Conservation (phyloP, 352 stramenopile species). For the Phytophthora boehmeriae region DNA sequence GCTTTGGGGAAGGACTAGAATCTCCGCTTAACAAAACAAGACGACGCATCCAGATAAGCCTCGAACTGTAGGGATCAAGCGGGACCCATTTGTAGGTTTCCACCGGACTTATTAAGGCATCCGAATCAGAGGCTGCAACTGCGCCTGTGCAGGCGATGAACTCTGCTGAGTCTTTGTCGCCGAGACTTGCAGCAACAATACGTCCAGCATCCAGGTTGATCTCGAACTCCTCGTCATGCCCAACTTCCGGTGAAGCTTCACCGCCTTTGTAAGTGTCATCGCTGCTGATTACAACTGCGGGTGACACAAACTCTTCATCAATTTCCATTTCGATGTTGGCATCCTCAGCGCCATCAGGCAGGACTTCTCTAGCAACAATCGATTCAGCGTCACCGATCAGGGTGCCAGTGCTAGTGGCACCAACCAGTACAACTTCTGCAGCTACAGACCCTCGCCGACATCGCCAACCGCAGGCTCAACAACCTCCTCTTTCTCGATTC, state of each 20-base stretch:
- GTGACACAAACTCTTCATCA: background rate
- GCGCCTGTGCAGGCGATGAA: no score
- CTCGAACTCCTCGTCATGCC: background rate
- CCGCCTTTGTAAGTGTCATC: background rate
- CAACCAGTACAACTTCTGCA: no score
- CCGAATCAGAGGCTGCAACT: background rate
- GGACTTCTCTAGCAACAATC: no score
- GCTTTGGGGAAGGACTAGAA: conserved; percentile 11
- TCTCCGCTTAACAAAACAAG: conserved; percentile 9
- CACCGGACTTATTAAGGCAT: conserved; percentile 1
- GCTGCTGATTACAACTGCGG: no score
- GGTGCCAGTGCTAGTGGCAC: no score
- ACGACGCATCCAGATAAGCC: conserved; percentile 23
- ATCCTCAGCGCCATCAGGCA: no score
- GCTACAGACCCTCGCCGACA: background rate
- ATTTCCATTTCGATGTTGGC: background rate
- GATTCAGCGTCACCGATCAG: no score
- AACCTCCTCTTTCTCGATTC: conserved; percentile 3
- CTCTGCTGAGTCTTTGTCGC: background rate
- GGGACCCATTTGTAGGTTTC: conserved; percentile 17
- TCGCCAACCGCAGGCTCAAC: background rate
- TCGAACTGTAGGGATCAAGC: conserved; percentile 25
- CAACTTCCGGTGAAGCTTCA: background rate
- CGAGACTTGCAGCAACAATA: background rate
- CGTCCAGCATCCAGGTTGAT: background rate